Conservation (phyloP, 1,139 yeast genomes). For the Scheffersomyces segobiensis region DNA sequence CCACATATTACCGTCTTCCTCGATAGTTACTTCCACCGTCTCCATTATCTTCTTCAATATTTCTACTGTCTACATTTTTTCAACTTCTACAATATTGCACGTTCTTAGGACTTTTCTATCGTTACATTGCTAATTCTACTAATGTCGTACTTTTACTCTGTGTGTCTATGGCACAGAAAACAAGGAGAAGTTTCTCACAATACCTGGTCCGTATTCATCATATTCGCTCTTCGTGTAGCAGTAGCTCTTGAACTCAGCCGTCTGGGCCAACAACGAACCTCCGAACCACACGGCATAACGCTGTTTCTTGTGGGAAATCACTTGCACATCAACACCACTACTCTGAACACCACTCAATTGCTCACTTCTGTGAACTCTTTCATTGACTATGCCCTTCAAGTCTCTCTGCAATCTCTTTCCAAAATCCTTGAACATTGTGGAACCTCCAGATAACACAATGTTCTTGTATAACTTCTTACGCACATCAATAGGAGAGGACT, state of each 20-base stretch:
- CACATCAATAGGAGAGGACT: conserved; percentile 95
- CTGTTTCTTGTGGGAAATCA: conserved; percentile 95
- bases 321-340: conserved; percentile 96
- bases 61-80: not conserved
- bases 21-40: not conserved
- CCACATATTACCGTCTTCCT: no score
- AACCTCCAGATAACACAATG: conserved; percentile 94
- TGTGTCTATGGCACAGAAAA: conserved; percentile 77
- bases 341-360: conserved; percentile 77
- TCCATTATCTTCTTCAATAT: no score
- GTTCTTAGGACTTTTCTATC: not conserved
- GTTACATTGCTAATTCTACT: not conserved
- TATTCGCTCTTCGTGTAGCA: conserved; percentile 97
- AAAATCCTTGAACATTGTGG: conserved; percentile 97
- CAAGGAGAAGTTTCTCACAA: conserved; percentile 93
- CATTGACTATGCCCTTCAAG: conserved; percentile 81
- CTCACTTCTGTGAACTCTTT: conserved; percentile 83
- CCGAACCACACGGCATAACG: conserved; percentile 99
- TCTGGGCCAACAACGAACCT: conserved; percentile 94
- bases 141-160: not conserved
- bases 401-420: conserved; percentile 98
- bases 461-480: conserved; percentile 94
- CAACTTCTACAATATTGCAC: not conserved
- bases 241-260: conserved; percentile 93
- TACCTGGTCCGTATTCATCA: conserved; percentile 96